Conservation (phyloP, 2,329 filamentous ascomycete species). For the Cadophora sp. region DNA sequence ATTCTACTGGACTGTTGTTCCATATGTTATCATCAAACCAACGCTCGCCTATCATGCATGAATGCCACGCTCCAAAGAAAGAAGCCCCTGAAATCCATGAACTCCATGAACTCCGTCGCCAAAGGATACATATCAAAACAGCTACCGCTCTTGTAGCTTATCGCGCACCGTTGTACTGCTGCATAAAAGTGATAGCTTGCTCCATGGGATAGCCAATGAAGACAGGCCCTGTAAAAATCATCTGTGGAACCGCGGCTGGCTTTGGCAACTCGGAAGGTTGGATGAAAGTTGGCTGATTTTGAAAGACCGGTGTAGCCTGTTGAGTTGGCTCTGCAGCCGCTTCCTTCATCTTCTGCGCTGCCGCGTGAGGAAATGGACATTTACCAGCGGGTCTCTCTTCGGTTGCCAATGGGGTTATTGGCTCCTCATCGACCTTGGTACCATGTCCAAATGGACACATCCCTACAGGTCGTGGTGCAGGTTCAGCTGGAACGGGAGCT, state of each 20-base stretch:
- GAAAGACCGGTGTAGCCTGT: constrained; percentile 38
- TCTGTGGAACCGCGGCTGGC: constrained; percentile 57
- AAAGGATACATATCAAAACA: background rate
- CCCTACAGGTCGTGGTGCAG: constrained; percentile 45
- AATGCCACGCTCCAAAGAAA: background rate
- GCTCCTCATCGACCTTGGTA: constrained; percentile 25
- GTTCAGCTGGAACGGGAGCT: constrained; percentile 50
- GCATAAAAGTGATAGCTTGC: constrained; percentile 78
- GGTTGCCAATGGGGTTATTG: constrained; percentile 13
- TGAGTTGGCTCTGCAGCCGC: constrained; percentile 49
- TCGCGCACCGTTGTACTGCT: constrained; percentile 47
- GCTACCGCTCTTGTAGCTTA: constrained; percentile 14
- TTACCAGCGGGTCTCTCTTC: constrained; percentile 32
- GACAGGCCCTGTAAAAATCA: constrained; percentile 91
- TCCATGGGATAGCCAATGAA: constrained; percentile 92
- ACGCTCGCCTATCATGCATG: background rate
- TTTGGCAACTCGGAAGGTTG: constrained; percentile 48
- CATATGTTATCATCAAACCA: background rate
- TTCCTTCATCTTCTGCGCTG: constrained; percentile 19
- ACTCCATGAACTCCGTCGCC: constrained; percentile 10
- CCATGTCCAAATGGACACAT: constrained; percentile 62
- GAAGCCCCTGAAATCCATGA: background rate
- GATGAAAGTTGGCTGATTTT: constrained; percentile 59
- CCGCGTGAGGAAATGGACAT: constrained; percentile 49
- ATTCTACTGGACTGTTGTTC: background rate